Evolutionary conservation across 768 basidiomycete species (phyloP).

Genomic region (Lactarius evosmus): DNA sequence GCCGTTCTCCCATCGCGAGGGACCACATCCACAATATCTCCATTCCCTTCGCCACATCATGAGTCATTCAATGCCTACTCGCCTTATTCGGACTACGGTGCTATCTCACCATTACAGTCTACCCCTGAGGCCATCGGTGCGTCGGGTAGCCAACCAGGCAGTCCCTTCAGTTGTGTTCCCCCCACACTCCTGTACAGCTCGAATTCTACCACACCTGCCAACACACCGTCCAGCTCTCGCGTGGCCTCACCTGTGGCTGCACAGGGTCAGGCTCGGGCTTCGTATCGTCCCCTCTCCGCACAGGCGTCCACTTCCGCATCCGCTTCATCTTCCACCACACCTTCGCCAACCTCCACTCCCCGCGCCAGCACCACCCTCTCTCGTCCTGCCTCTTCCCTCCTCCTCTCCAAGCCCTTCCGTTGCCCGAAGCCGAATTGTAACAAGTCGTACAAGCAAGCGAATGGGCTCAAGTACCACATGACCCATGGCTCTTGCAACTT

Average conservation of each 20-base stretch:
- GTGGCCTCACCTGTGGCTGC: conserved; percentile 36
- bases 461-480: conserved; percentile 92
- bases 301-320: conserved; percentile 31
- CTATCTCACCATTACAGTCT: conserved; percentile 53
- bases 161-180: conserved; percentile 51
- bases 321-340: conserved; percentile 22
- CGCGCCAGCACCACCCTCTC: conserved; percentile 48
- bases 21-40: conserved; percentile 38
- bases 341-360: conserved; percentile 32
- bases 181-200: conserved; percentile 54
- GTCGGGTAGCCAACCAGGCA: conserved; percentile 31
- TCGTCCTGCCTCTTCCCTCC: conserved; percentile 53
- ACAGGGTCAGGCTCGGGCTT: conserved; percentile 30
- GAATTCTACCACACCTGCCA: conserved; percentile 42
- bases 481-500: conserved; percentile 93
- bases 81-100: conserved; percentile 61
- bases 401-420: conserved; percentile 81
- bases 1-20: conserved; percentile 50
- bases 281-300: conserved; percentile 32
- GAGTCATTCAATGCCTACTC: conserved; percentile 70
- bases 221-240: conserved; percentile 49
- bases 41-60: conserved; percentile 34
- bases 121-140: conserved; percentile 31
- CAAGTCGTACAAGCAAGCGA: conserved; percentile 95
- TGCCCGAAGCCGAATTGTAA: conserved; percentile 96